phyloP scores from a whole-genome alignment of 371 early-diverging fungal genomes.

The Mortierella sp. region DNA sequence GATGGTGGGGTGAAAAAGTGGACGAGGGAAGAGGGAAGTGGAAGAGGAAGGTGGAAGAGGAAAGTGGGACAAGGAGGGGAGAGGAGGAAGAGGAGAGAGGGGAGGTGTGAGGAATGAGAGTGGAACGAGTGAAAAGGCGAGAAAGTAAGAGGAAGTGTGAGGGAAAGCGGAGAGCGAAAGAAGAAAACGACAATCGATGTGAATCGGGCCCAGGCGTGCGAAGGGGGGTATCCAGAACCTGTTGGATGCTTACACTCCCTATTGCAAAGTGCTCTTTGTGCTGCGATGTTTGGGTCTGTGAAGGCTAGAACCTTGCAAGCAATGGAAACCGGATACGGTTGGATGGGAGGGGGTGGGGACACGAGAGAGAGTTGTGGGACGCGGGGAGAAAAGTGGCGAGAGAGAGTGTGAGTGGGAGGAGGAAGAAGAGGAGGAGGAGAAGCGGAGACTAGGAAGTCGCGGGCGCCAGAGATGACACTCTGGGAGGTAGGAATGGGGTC shows the following conservation, averaged over 20 bases:
- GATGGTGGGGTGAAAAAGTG: neutral
- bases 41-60: neutral
- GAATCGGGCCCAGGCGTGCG: no score
- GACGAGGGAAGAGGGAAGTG: neutral
- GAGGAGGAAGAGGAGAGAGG: neutral
- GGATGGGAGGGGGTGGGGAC: no score
- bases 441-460: neutral
- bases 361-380: neutral
- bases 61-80: neutral
- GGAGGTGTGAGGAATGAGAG: neutral
- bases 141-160: constrained; percentile 1
- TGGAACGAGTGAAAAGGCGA: constrained; percentile 1
- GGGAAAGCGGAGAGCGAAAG: neutral
- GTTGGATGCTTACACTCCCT: no score
- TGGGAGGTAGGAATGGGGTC: neutral
- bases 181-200: no score
- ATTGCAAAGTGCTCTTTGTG: no score
- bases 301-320: no score
- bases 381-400: constrained; percentile 1
- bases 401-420: constrained; percentile 1
- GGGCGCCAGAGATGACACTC: neutral
- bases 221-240: no score
- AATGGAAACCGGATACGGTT: no score
- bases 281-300: no score
- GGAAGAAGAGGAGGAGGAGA: neutral